phyloP scores from a whole-genome alignment of 139 green algal species.

The Mychonastes homosphaera region DNA sequence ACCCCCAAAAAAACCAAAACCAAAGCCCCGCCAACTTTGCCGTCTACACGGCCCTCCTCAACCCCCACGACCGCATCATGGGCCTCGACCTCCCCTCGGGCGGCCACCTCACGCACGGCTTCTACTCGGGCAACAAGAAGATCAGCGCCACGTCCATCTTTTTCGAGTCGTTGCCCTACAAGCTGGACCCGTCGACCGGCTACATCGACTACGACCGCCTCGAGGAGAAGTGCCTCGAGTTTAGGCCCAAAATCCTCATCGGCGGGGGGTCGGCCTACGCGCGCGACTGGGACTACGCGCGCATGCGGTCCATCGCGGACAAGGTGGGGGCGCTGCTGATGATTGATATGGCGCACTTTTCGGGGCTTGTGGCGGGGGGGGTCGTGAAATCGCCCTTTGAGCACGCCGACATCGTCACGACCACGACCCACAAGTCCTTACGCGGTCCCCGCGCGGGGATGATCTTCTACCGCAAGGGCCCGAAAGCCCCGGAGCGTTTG shows the following conservation, averaged over 20 bases:
- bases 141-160: conserved; percentile 95
- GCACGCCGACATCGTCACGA: conserved; percentile 92
- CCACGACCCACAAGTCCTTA: conserved; percentile 97
- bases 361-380: conserved; percentile 69
- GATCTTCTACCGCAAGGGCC: conserved; percentile 96
- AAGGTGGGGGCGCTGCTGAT: conserved; percentile 49
- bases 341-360: conserved; percentile 98
- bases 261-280: conserved; percentile 84
- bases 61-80: conserved; percentile 98
- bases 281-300: conserved; percentile 77
- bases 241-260: conserved; percentile 86
- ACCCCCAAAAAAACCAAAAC: too few species aligned
- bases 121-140: conserved; percentile 77
- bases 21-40: conserved; percentile 97
- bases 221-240: conserved; percentile 63
- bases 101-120: conserved; percentile 93
- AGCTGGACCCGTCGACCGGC: conserved; percentile 83
- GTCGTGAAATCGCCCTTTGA: conserved; percentile 82
- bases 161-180: conserved; percentile 92
- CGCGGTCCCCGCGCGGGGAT: conserved; percentile 80
- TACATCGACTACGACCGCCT: conserved; percentile 89
- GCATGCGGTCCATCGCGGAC: conserved; percentile 82
- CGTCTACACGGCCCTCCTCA: conserved; percentile 94
- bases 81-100: conserved; percentile 92
- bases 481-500: conserved; percentile 46